Evolutionary conservation across 441 rosid genomes (phyloP).

Genomic region (Aleurites moluccanus): DNA sequence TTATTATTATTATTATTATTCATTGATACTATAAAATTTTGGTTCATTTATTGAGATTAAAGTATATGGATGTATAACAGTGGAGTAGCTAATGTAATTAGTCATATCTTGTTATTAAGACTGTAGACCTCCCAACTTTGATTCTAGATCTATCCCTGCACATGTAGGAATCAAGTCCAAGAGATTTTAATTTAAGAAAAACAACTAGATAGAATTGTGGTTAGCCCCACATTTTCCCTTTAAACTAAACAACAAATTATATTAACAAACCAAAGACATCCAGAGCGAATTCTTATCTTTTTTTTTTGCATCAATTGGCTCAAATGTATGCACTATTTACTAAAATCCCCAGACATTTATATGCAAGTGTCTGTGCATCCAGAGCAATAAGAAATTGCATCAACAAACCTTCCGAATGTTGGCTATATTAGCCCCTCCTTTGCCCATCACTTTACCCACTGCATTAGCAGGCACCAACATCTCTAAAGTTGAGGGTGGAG

Average conservation of each 20-base stretch:
- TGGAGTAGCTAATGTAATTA: too few relatives aligned
- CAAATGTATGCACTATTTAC: not conserved
- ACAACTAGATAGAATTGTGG: not conserved
- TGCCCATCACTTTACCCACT: conserved; percentile 85
- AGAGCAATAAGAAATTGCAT: not conserved
- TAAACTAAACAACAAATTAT: not conserved
- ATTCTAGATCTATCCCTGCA: too few relatives aligned
- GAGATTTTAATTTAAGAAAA: not conserved
- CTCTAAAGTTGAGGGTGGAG: conserved; percentile 63
- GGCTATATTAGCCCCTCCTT: conserved; percentile 85
- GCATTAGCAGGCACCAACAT: conserved; percentile 83
- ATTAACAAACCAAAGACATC: not conserved
- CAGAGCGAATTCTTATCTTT: not conserved
- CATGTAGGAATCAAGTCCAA: not conserved
- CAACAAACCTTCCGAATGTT: conserved; percentile 80
- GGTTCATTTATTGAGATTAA: too few relatives aligned
- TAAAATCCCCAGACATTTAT: not conserved
- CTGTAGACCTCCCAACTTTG: too few relatives aligned
- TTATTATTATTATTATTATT: too few relatives aligned
- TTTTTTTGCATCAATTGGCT: not conserved
- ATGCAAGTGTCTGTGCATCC: not conserved
- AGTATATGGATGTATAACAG: too few relatives aligned
- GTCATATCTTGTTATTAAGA: too few relatives aligned
- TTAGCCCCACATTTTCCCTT: not conserved
- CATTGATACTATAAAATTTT: too few relatives aligned